These are phyloP conservation scores for Dryadomyces quercus-mongolicae DNA, from an alignment of 2,329 filamentous ascomycete species.

Conservation along the genomic window DNA sequence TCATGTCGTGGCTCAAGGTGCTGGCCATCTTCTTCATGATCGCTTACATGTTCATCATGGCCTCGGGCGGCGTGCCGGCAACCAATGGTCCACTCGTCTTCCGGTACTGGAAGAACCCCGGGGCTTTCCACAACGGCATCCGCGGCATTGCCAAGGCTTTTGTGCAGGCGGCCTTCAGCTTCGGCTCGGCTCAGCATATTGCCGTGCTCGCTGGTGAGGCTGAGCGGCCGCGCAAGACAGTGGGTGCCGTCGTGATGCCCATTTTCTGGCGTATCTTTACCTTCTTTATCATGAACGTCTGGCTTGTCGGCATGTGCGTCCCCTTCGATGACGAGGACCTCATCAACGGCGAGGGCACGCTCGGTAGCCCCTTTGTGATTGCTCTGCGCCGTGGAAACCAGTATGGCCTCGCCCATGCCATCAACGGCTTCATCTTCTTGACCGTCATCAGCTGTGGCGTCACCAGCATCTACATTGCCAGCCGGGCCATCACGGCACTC, in stretches of 20 bases:
- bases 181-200: constrained; percentile 39
- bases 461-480: constrained; percentile 59
- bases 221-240: constrained; percentile 56
- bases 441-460: constrained; percentile 25
- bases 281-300: constrained; percentile 52
- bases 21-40: constrained; percentile 36
- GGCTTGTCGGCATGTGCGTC: constrained; percentile 60
- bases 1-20: constrained; percentile 25
- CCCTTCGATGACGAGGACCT: constrained; percentile 48
- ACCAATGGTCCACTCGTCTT: constrained; percentile 7
- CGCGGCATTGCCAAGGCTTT: constrained; percentile 24
- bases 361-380: constrained; percentile 50
- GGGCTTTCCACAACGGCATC: constrained; percentile 29
- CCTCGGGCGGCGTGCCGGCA: constrained; percentile 23
- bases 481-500: constrained; percentile 66
- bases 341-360: constrained; percentile 40
- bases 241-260: constrained; percentile 59
- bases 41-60: constrained; percentile 35
- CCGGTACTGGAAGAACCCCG: constrained; percentile 19
- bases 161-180: constrained; percentile 16
- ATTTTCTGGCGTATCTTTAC: constrained; percentile 65
- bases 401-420: constrained; percentile 3
- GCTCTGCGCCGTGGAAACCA: constrained; percentile 35
- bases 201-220: constrained; percentile 70
- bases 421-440: constrained; percentile 6